These are phyloP conservation scores for Suillus paluster DNA, from an alignment of 768 basidiomycete species.

Conservation along the genomic window DNA sequence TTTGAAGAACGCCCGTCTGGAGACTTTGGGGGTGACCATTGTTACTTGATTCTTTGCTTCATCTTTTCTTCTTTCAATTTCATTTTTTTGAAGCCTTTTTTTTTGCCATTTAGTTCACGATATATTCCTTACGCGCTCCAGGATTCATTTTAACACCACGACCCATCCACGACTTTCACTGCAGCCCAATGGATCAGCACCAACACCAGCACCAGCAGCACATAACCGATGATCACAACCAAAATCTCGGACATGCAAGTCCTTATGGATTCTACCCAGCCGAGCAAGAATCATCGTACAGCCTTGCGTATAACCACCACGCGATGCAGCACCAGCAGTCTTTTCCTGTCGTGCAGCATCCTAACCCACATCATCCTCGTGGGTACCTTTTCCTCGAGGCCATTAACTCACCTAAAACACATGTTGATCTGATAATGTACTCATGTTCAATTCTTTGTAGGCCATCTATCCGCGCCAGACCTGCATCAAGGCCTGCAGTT, in stretches of 20 bases:
- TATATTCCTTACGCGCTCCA: conserved; percentile 29
- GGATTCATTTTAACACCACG: conserved; percentile 40
- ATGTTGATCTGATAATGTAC: conserved; percentile 70
- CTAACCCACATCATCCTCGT: conserved; percentile 72
- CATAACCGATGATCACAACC: conserved; percentile 53
- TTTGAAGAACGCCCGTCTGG: conserved; percentile 28
- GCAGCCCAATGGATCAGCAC: conserved; percentile 46
- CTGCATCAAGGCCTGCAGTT: conserved; percentile 69
- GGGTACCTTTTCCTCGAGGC: conserved; percentile 56
- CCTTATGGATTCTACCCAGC: conserved; percentile 56
- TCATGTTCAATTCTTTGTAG: conserved; percentile 55
- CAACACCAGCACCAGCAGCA: conserved; percentile 45
- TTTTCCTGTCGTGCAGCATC: conserved; percentile 62
- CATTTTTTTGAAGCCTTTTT: conserved; percentile 35
- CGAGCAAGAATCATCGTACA: conserved; percentile 61
- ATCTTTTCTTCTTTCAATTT: conserved; percentile 40
- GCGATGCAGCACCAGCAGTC: conserved; percentile 48
- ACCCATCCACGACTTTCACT: conserved; percentile 46
- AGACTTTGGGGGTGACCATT: conserved; percentile 20
- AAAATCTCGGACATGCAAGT: conserved; percentile 42
- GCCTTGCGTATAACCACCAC: conserved; percentile 56
- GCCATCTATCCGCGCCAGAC: conserved; percentile 67
- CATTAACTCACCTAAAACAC: conserved; percentile 48
- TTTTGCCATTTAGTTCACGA: conserved; percentile 39
- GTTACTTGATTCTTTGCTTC: conserved; percentile 37